Percentiles rank a stretch among this genome's conserved stretches.
These are phyloP conservation scores for Pseudoneurospora amorphoporcata DNA, from an alignment of 495 filamentous ascomycete species.

Conservation along the genomic window DNA sequence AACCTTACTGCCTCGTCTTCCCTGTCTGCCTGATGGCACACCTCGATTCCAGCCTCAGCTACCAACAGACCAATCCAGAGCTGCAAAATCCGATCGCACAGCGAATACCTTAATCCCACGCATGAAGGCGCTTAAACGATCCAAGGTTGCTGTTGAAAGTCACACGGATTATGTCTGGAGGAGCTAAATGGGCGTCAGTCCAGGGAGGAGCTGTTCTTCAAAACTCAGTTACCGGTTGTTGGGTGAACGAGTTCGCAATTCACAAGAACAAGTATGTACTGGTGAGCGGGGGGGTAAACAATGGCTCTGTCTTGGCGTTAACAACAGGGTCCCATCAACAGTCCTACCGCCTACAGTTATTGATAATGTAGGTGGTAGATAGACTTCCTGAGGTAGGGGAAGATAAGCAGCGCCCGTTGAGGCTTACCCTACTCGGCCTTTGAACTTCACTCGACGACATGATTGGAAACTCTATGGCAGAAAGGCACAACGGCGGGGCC, in stretches of 20 bases:
- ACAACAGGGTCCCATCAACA: neutral
- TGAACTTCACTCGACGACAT: neutral
- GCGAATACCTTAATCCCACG: neutral
- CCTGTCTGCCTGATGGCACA: neutral
- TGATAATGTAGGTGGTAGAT: neutral
- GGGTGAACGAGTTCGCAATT: neutral
- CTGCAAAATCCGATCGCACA: neutral
- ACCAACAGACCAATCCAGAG: neutral
- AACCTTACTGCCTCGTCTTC: neutral
- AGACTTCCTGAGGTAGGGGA: neutral
- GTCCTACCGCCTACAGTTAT: neutral
- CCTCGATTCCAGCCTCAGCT: neutral
- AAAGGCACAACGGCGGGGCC: neutral
- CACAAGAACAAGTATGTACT: neutral
- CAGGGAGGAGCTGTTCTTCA: neutral
- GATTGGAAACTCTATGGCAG: neutral
- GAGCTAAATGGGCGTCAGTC: neutral
- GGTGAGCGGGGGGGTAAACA: neutral
- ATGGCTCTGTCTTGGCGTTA: neutral
- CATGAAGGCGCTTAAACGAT: neutral
- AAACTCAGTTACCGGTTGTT: neutral
- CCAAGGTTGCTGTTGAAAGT: neutral
- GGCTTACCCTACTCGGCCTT: neutral
- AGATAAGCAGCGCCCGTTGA: neutral
- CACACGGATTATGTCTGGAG: neutral